These are phyloP conservation scores for Linderina pennispora DNA, from an alignment of 192 early-diverging fungal genomes.

Conservation along the genomic window DNA sequence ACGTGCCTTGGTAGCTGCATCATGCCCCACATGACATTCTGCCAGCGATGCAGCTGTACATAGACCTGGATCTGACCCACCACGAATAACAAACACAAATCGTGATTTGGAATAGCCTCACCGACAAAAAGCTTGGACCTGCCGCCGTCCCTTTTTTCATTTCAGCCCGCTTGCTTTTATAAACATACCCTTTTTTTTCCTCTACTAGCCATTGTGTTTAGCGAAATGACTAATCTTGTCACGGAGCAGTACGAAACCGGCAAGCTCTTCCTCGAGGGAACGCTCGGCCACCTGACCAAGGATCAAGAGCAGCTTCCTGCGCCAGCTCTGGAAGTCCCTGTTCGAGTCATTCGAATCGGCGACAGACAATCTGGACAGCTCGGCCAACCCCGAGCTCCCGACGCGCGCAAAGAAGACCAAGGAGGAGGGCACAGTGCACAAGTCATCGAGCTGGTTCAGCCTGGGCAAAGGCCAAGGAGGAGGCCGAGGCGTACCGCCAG, in stretches of 20 bases:
- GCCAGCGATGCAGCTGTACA: too few species aligned
- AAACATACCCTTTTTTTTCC: background rate
- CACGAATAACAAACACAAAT: too few species aligned
- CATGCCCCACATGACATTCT: too few species aligned
- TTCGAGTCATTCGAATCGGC: slow-evolving; percentile 21
- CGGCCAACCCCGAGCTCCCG: slow-evolving; percentile 3
- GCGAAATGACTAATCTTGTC: slow-evolving; percentile 29
- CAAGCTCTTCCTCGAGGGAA: slow-evolving; percentile 37
- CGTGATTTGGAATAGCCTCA: too few species aligned
- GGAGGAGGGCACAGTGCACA: too few species aligned
- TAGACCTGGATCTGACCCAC: too few species aligned
- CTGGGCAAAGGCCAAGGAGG: slow-evolving; percentile 17
- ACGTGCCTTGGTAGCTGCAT: too few species aligned
- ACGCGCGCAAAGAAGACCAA: too few species aligned
- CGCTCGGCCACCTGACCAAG: slow-evolving; percentile 43
- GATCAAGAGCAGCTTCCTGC: slow-evolving; percentile 41
- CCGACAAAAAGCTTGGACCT: too few species aligned
- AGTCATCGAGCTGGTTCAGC: slow-evolving; percentile 23
- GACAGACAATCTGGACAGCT: slow-evolving; percentile 4
- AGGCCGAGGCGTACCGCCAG: slow-evolving; percentile 14
- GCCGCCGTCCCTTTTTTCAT: too few species aligned
- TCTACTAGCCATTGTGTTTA: too few species aligned
- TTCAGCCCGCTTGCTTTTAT: too few species aligned
- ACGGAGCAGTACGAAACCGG: slow-evolving; percentile 38
- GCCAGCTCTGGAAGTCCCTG: slow-evolving; percentile 49